These are phyloP conservation scores for Plasmopara muralis DNA, from an alignment of 352 stramenopile genomes.

Conservation along the genomic window DNA sequence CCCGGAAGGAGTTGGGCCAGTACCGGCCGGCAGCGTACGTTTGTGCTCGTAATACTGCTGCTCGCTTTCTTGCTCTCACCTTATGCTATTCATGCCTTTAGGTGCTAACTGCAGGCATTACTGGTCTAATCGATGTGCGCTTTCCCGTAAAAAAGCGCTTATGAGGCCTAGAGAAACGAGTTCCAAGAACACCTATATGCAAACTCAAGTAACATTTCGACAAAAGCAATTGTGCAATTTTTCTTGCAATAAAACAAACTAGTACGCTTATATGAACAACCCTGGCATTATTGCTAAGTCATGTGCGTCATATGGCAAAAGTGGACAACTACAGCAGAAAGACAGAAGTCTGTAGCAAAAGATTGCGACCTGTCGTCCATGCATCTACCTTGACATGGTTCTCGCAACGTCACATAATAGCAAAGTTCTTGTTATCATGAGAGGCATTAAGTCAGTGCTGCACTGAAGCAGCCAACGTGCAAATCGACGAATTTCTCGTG, in stretches of 20 bases:
- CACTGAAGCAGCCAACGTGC: no score
- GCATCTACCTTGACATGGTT: no score
- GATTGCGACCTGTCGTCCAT: no score
- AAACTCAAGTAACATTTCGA: background rate
- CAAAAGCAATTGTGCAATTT: background rate
- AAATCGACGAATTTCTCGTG: no score
- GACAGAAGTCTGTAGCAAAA: no score
- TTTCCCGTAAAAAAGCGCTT: conserved; percentile 60
- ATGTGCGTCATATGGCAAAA: no score
- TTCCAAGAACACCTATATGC: background rate
- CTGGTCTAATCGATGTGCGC: conserved; percentile 54
- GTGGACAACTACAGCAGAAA: no score
- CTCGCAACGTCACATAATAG: no score
- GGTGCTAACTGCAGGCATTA: conserved; percentile 71
- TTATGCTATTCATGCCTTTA: conserved; percentile 4
- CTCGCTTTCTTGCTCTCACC: background rate
- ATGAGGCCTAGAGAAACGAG: conserved; percentile 24
- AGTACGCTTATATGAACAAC: no score
- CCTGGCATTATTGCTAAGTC: no score
- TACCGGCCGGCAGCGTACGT: conserved; percentile 55
- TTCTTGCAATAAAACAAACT: background rate
- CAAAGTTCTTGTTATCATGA: no score
- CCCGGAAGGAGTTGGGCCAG: conserved; percentile 64
- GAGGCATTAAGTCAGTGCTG: no score
- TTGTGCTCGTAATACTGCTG: background rate